These are phyloP conservation scores for Xanthoparmelia taractica DNA, from an alignment of 495 filamentous ascomycete genomes.

Conservation along the genomic window DNA sequence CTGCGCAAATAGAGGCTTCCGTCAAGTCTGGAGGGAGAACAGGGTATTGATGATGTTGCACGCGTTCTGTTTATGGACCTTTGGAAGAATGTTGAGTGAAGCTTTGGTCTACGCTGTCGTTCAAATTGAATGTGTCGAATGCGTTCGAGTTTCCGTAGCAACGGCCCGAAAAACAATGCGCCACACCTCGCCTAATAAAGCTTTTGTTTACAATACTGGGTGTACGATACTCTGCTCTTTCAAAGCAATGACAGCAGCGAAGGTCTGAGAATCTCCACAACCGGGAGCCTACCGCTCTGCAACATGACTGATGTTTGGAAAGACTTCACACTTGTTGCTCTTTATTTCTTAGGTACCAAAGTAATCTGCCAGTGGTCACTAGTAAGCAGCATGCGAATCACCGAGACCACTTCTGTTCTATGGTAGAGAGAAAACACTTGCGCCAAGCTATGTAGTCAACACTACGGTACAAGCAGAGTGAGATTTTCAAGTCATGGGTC, in stretches of 20 bases:
- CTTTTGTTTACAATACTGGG: too few species aligned
- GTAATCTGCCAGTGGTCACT: too few species aligned
- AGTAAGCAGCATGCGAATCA: not conserved
- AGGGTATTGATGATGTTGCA: not conserved
- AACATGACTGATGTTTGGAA: not conserved
- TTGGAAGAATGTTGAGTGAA: constrained; percentile 3
- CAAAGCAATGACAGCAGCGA: not conserved
- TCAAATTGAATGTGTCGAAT: not conserved
- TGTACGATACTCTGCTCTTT: not conserved
- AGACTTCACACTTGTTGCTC: too few species aligned
- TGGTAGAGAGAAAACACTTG: not conserved
- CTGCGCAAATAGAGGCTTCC: not conserved
- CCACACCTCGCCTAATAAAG: not conserved
- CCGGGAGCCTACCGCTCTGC: not conserved
- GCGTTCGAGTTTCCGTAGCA: not conserved
- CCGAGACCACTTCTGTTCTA: not conserved
- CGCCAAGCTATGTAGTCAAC: not conserved
- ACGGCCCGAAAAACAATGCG: not conserved
- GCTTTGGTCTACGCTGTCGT: not conserved
- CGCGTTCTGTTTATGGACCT: constrained; percentile 12
- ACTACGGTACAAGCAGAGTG: too few species aligned
- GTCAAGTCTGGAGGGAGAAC: not conserved
- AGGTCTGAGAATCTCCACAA: not conserved
- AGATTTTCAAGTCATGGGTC: not conserved
- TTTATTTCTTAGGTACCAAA: too few species aligned